These are phyloP conservation scores for Podila epicladia DNA, from an alignment of 192 early-diverging fungal species.

Conservation along the genomic window DNA sequence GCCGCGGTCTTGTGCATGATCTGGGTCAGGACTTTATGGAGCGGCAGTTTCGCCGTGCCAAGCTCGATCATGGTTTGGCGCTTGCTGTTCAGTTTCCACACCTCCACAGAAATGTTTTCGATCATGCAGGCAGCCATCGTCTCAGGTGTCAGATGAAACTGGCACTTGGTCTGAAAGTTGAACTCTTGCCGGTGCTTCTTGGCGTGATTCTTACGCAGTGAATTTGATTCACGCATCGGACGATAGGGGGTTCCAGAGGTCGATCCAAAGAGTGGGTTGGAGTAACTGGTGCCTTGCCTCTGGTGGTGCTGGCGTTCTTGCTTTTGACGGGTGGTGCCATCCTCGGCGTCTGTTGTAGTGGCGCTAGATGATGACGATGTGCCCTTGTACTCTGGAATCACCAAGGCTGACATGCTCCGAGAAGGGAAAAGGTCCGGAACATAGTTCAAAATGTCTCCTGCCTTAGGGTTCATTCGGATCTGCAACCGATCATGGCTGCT, in stretches of 20 bases:
- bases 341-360: neutral
- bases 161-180: slow-evolving; percentile 29
- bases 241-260: neutral
- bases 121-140: slow-evolving; percentile 48
- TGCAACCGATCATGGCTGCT: slow-evolving; percentile 40
- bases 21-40: slow-evolving; percentile 37
- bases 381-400: slow-evolving; percentile 27
- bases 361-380: neutral
- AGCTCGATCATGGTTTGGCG: slow-evolving; percentile 46
- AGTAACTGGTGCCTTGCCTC: neutral
- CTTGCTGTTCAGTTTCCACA: slow-evolving; percentile 48
- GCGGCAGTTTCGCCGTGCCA: slow-evolving; percentile 34
- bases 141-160: slow-evolving; percentile 35
- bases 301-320: neutral
- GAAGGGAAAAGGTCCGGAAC: slow-evolving; percentile 21
- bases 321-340: neutral
- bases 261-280: neutral
- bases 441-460: slow-evolving; percentile 26
- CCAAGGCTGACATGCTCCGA: slow-evolving; percentile 30
- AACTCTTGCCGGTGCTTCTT: slow-evolving; percentile 36
- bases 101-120: slow-evolving; percentile 47
- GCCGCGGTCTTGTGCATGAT: slow-evolving; percentile 32
- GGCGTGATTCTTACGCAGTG: neutral
- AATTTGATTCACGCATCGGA: too few relatives aligned
- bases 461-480: slow-evolving; percentile 35